Conservation (phyloP, 2,329 filamentous ascomycete species). For the Didymella pomorum region DNA sequence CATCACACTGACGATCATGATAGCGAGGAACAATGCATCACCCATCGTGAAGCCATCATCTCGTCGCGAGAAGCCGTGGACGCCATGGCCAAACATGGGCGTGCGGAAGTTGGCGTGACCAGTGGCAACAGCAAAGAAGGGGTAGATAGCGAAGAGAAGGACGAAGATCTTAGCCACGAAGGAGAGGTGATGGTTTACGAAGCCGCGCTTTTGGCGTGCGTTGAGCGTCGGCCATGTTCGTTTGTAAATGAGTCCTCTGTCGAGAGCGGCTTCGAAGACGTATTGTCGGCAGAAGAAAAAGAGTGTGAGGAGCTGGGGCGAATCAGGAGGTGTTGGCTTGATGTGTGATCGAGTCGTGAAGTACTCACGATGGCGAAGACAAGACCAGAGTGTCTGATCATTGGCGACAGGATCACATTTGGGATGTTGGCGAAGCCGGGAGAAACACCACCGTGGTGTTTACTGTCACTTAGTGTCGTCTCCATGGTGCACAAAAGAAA, state of each 20-base stretch:
- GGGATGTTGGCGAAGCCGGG: slow-evolving; percentile 16
- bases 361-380: slow-evolving; percentile 17
- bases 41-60: slow-evolving; percentile 15
- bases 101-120: slow-evolving; percentile 15
- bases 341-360: neutral
- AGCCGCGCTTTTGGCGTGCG: slow-evolving; percentile 16
- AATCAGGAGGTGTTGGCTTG: neutral
- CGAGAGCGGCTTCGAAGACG: slow-evolving; percentile 14
- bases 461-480: neutral
- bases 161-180: slow-evolving; percentile 14
- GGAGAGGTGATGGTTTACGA: slow-evolving; percentile 18
- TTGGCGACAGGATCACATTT: slow-evolving; percentile 8
- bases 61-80: neutral
- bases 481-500: neutral
- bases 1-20: slow-evolving; percentile 20
- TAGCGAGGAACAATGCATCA: slow-evolving; percentile 16
- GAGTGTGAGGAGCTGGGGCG: slow-evolving; percentile 8
- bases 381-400: slow-evolving; percentile 16
- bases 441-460: neutral
- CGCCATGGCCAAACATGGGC: slow-evolving; percentile 6
- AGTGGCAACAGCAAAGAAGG: slow-evolving; percentile 15
- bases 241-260: slow-evolving; percentile 14
- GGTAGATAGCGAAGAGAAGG: slow-evolving; percentile 20
- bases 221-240: slow-evolving; percentile 15
- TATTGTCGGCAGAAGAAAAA: slow-evolving; percentile 15